A percentile compares a stretch with the other conserved stretches of the same genome.
These are phyloP conservation scores for Mycena citricolor DNA, from an alignment of 1,284 basidiomycete genomes.

Conservation along the genomic window DNA sequence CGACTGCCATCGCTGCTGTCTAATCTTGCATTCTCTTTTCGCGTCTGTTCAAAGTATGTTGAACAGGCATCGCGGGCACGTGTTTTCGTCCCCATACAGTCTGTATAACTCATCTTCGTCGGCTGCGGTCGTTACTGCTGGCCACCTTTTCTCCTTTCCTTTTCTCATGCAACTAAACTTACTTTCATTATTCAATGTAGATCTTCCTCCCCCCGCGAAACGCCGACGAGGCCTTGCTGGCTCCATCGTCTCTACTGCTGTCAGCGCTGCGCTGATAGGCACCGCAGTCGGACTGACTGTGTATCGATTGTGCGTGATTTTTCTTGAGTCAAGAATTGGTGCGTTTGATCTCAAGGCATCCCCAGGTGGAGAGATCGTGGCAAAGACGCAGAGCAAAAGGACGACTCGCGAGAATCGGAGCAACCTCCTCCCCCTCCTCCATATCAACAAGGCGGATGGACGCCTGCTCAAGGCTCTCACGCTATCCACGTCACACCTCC, in stretches of 20 bases:
- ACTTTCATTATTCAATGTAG: constrained; percentile 40
- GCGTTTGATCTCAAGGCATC: not conserved
- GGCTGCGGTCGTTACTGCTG: constrained; percentile 17
- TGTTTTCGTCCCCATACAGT: constrained; percentile 14
- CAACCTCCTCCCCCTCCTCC: constrained; percentile 54
- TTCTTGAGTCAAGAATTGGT: not conserved
- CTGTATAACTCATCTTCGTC: constrained; percentile 8
- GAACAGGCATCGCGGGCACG: constrained; percentile 14
- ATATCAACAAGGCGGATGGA: constrained; percentile 64
- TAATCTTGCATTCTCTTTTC: not conserved
- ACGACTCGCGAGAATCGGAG: constrained; percentile 23
- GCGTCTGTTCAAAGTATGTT: not conserved
- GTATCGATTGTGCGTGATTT: constrained; percentile 67
- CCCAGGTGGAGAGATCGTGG: constrained; percentile 72
- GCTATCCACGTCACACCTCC: constrained; percentile 29
- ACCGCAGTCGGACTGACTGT: constrained; percentile 81
- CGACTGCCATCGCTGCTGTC: not conserved
- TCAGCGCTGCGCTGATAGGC: constrained; percentile 78
- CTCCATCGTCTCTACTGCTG: constrained; percentile 74
- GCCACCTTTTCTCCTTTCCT: constrained; percentile 19
- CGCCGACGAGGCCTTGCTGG: constrained; percentile 69
- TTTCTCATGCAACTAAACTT: constrained; percentile 24
- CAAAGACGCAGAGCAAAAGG: constrained; percentile 39
- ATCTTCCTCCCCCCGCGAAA: constrained; percentile 46
- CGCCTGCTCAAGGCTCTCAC: constrained; percentile 27